Conservation (phyloP, 176 grass and related monocot genomes). For the Tuctoria greenei region DNA sequence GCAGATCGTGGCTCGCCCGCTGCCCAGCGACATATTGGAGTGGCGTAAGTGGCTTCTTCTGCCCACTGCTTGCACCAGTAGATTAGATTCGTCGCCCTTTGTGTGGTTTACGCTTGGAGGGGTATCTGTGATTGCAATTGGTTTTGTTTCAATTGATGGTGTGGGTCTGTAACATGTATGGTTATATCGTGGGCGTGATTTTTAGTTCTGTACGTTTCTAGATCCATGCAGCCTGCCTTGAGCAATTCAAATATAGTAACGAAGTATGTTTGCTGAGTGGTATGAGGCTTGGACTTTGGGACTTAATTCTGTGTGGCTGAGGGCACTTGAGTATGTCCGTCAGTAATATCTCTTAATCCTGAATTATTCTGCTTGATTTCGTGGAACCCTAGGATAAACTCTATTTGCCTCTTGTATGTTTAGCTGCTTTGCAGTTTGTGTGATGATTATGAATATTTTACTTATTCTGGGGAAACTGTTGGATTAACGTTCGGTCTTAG, state of each 20-base stretch:
- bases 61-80: neutral
- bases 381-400: neutral
- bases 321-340: neutral
- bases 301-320: neutral
- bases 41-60: slow-evolving; percentile 70
- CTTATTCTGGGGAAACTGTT: neutral
- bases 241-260: neutral
- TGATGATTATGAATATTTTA: neutral
- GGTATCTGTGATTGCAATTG: neutral
- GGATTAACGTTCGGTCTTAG: neutral
- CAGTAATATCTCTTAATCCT: neutral
- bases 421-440: neutral
- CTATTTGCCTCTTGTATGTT: neutral
- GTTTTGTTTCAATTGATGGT: neutral
- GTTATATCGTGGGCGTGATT: neutral
- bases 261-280: neutral
- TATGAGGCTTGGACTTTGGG: neutral
- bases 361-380: neutral
- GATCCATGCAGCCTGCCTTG: neutral
- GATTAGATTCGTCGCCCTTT: neutral
- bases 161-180: neutral
- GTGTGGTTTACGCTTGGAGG: neutral
- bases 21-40: slow-evolving; percentile 92
- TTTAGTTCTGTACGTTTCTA: neutral
- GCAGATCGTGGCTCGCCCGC: slow-evolving; percentile 93